These are phyloP conservation scores for Skeletonema costatum DNA, from an alignment of 108 stramenopile genomes.

Conservation along the genomic window DNA sequence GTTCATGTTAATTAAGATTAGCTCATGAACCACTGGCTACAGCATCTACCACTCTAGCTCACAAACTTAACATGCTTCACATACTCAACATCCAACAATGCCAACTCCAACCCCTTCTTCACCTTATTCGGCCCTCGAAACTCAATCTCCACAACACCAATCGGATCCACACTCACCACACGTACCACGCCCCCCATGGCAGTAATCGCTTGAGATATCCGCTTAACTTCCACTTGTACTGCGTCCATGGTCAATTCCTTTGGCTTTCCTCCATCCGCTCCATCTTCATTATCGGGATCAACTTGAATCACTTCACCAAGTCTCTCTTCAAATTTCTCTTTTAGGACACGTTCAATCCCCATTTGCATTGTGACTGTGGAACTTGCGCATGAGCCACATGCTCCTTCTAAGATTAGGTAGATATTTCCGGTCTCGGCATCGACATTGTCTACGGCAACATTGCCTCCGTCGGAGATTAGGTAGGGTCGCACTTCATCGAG, in stretches of 20 bases:
- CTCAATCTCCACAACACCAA: conserved; percentile 76
- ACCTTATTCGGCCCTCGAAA: conserved; percentile 80
- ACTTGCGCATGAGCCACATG: conserved; percentile 88
- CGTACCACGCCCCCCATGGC: conserved; percentile 86
- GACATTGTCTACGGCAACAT: conserved; percentile 86
- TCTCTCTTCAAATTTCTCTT: conserved; percentile 81
- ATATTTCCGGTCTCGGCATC: conserved; percentile 72
- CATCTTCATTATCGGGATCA: conserved; percentile 41
- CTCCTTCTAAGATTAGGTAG: conserved; percentile 90
- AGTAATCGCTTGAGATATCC: conserved; percentile 70
- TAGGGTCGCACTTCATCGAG: conserved; percentile 96
- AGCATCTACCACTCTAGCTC: not conserved
- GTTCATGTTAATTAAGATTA: too few species aligned
- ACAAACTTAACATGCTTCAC: conserved; percentile 81
- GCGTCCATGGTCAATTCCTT: conserved; percentile 60
- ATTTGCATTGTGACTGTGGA: conserved; percentile 98
- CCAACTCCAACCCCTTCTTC: conserved; percentile 79
- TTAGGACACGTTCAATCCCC: conserved; percentile 95
- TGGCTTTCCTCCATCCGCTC: conserved; percentile 41
- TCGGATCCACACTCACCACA: conserved; percentile 64
- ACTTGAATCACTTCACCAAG: conserved; percentile 85
- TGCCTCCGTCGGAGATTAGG: conserved; percentile 95
- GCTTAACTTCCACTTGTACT: conserved; percentile 72
- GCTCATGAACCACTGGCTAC: not conserved
- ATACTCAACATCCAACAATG: conserved; percentile 77